Evolutionary conservation across 2,329 filamentous ascomycete species (phyloP), one percentile per base, ranked within the genome.

Genomic region (Colletotrichum sp.): DNA sequence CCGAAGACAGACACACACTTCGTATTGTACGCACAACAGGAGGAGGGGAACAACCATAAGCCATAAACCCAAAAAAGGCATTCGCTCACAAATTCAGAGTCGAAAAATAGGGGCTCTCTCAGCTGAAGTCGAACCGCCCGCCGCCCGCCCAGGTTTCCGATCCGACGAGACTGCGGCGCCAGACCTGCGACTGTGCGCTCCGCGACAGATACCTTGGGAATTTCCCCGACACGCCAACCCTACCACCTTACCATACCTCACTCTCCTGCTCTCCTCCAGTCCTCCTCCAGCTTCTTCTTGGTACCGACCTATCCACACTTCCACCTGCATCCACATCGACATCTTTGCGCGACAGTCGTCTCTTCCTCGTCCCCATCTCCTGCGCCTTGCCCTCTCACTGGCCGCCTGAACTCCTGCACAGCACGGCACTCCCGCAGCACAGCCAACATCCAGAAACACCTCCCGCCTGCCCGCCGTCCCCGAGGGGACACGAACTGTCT

Each of bases 371-470:
- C 59, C 22, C 16, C 64, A 52, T 52, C 64, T 67, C 36, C 64
- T 28, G 67, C 34, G 32, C 55, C 34, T 69, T 48, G 67, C 28
- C 36, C 27, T 48, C 25, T 59, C 27, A 65, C 39, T 75, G 70
- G 73, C 36, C 59, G 61, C 60, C 44, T 25, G 16, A 34, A 16
- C 15, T 71, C 19, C 73, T 76, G 74, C 70, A 76, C 65, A 73
- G 64, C 74, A 69, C 74, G 70, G 44, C 70, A 52, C 71, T 74
- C 67, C 34, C 70, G 65, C 70, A 65, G 64, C 74, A 73, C 39
- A 48, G 70, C 70, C 74, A 76, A 68, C 70, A 73, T 44, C 48
- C 55, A 75, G 73, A 75, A 75, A 63, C 63, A 68, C 57, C 52
- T 72, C 55, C 68, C 69, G 72, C 72, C 48, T 52, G 44, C 44